phyloP scores from a whole-genome alignment of 225 moss, liverwort and hornwort genomes.

The Asterella californica region DNA sequence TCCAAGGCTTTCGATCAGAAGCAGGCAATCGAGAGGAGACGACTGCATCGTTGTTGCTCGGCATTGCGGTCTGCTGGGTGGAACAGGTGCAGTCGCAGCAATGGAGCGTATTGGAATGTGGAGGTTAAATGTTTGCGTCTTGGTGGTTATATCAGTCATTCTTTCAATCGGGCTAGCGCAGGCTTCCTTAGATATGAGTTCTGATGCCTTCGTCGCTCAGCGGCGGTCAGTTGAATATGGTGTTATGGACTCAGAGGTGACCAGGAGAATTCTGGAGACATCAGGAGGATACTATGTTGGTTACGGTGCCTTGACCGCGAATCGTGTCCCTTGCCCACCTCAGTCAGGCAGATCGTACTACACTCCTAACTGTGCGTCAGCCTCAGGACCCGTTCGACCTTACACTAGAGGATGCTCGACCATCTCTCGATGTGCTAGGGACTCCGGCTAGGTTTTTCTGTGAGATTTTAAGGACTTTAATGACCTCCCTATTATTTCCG shows the following conservation, averaged over 20 bases:
- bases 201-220: not conserved
- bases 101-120: constrained; percentile 1
- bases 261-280: constrained; percentile 16
- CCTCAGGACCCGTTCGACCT: constrained; percentile 29
- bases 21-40: too few relatives aligned
- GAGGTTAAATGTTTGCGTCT: not conserved
- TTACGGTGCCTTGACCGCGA: constrained; percentile 39
- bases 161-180: constrained; percentile 1
- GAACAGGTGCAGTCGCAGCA: not conserved
- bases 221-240: not conserved
- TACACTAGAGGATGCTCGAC: constrained; percentile 37
- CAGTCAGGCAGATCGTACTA: constrained; percentile 52
- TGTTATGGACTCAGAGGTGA: not conserved
- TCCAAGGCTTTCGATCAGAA: too few relatives aligned
- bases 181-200: not conserved
- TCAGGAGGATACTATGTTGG: constrained; percentile 16
- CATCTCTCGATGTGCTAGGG: constrained; percentile 39
- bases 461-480: not conserved
- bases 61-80: not conserved
- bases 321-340: constrained; percentile 42
- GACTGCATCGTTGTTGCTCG: not conserved
- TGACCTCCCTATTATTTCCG: not conserved
- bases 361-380: constrained; percentile 35
- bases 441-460: not conserved
- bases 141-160: not conserved